Percentiles rank a stretch among this genome's conserved stretches.
These are phyloP conservation scores for Pythium volutum DNA, from an alignment of 352 stramenopile genomes.

Conservation along the genomic window DNA sequence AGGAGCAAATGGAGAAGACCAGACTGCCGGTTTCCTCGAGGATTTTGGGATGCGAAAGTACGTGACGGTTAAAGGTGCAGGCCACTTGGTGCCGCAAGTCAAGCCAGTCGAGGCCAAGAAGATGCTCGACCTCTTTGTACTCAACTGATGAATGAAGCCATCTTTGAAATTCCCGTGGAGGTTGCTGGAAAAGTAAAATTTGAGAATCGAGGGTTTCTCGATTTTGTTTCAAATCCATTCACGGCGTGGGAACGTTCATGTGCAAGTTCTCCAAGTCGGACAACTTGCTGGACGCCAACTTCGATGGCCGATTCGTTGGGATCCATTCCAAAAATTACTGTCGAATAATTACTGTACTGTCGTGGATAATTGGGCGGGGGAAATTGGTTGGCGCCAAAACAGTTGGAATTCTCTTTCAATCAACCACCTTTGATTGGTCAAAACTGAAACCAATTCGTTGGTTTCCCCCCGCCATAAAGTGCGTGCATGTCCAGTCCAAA, in stretches of 20 bases:
- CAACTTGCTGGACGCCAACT: neutral
- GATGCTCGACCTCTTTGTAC: constrained; percentile 62
- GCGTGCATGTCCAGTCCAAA: neutral
- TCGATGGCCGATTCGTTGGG: neutral
- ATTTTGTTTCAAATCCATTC: too few species aligned
- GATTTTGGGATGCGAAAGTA: constrained; percentile 39
- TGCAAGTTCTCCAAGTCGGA: neutral
- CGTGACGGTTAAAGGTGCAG: neutral
- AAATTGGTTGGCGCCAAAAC: neutral
- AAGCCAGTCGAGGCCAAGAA: constrained; percentile 55
- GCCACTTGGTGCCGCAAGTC: constrained; percentile 15
- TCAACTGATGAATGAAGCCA: too few species aligned
- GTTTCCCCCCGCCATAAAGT: constrained; percentile 6
- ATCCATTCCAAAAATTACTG: too few species aligned
- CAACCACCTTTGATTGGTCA: neutral
- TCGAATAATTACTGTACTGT: too few species aligned
- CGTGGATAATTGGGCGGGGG: neutral
- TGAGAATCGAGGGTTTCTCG: too few species aligned
- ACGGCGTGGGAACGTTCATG: neutral
- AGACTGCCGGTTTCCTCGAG: constrained; percentile 82
- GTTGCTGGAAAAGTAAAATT: too few species aligned
- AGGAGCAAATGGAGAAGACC: constrained; percentile 37
- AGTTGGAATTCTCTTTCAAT: neutral
- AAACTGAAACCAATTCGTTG: neutral
- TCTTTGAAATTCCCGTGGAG: too few species aligned